Percentiles rank a stretch among this genome's conserved stretches.
These are phyloP conservation scores for Candolleomyces efflorescens DNA, from an alignment of 768 basidiomycete species.

Conservation along the genomic window DNA sequence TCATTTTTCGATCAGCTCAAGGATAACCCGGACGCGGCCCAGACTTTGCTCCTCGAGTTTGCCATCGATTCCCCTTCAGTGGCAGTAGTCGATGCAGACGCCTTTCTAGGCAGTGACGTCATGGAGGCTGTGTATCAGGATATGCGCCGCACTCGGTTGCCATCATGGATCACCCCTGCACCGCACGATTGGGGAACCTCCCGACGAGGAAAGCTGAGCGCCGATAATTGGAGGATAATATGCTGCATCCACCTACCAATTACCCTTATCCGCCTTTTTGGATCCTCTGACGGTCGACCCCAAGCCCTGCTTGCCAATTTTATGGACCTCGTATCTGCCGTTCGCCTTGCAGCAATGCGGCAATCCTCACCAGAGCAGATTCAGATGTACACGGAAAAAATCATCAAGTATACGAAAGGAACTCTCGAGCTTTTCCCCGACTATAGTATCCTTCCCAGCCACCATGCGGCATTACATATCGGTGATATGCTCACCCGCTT, in stretches of 20 bases:
- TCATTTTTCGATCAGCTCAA: no score
- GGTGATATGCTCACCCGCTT: slow-evolving; percentile 15
- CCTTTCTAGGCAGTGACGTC: slow-evolving; percentile 25
- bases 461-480: slow-evolving; percentile 21
- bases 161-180: slow-evolving; percentile 24
- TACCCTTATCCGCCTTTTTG: slow-evolving; percentile 24
- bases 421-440: slow-evolving; percentile 15
- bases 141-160: slow-evolving; percentile 24
- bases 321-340: slow-evolving; percentile 23
- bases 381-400: slow-evolving; percentile 15
- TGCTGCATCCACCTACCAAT: slow-evolving; percentile 24
- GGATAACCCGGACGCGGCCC: no score
- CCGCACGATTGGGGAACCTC: slow-evolving; percentile 28
- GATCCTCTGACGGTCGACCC: slow-evolving; percentile 10
- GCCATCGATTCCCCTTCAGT: no score
- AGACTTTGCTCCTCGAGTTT: no score
- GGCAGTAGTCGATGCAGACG: background rate
- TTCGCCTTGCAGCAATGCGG: slow-evolving; percentile 18
- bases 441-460: slow-evolving; percentile 13
- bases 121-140: slow-evolving; percentile 24
- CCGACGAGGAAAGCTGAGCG: slow-evolving; percentile 25
- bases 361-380: slow-evolving; percentile 16
- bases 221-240: slow-evolving; percentile 22
- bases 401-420: slow-evolving; percentile 15
- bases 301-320: slow-evolving; percentile 21